Percentiles rank a stretch among this genome's conserved stretches.
Conservation (phyloP, 2,329 filamentous ascomycete species). For the Aureobasidium melanogenum region DNA sequence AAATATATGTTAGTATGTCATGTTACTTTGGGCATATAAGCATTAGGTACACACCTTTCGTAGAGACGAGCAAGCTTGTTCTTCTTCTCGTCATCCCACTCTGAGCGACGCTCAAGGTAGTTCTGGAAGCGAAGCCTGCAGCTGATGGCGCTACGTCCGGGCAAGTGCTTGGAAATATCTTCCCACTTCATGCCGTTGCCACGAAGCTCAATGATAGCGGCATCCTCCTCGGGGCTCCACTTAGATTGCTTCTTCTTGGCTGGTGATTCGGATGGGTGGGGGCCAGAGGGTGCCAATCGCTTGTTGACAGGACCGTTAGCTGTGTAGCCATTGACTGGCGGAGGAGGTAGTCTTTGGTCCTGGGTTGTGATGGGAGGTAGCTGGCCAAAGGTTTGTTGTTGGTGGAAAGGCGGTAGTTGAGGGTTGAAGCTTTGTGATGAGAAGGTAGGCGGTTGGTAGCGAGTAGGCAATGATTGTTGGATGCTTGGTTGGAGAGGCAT, state of each 20-base stretch:
- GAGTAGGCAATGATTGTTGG: slow-evolving; percentile 1
- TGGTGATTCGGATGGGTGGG: slow-evolving; percentile 50
- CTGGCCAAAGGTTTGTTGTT: slow-evolving; percentile 11
- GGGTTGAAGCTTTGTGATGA: slow-evolving; percentile 17
- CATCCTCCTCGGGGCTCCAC: slow-evolving; percentile 89
- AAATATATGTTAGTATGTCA: background rate
- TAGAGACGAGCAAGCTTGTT: slow-evolving; percentile 93
- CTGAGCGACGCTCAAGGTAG: slow-evolving; percentile 82
- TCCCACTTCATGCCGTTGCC: slow-evolving; percentile 97
- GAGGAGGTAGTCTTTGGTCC: slow-evolving; percentile 14
- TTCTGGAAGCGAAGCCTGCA: slow-evolving; percentile 96
- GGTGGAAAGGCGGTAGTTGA: slow-evolving; percentile 21
- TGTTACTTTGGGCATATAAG: background rate
- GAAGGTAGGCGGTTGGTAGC: slow-evolving; percentile 7
- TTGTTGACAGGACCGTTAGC: slow-evolving; percentile 21
- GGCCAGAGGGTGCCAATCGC: slow-evolving; percentile 34
- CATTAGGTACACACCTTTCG: slow-evolving; percentile 61
- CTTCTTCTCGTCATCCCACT: slow-evolving; percentile 97
- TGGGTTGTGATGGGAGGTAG: slow-evolving; percentile 8
- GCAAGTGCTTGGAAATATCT: slow-evolving; percentile 85
- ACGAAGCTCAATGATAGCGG: slow-evolving; percentile 84
- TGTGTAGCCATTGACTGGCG: slow-evolving; percentile 13
- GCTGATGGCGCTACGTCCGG: slow-evolving; percentile 85
- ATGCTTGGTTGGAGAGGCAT: slow-evolving; percentile 5
- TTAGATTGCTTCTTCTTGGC: slow-evolving; percentile 95